Conservation (phyloP, 2,329 filamentous ascomycete genomes). For the Microcyclospora pomicola region DNA sequence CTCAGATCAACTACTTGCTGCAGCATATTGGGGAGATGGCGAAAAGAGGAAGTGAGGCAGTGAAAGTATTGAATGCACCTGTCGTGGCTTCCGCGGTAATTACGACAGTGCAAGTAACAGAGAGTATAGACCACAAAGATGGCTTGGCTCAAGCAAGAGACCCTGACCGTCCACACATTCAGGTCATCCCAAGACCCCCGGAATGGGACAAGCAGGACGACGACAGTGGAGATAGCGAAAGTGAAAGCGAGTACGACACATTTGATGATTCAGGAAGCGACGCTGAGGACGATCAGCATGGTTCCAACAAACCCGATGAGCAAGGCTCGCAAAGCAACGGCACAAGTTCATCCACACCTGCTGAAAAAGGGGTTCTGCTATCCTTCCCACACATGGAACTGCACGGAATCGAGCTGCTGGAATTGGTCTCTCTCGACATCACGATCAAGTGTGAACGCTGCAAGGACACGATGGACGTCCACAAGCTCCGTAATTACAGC, state of each 20-base stretch:
- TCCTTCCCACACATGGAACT: conserved; percentile 68
- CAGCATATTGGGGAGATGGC: conserved; percentile 57
- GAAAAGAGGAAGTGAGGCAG: conserved; percentile 19
- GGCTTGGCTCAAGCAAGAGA: conserved; percentile 1
- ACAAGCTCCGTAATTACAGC: conserved; percentile 44
- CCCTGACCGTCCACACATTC: conserved; percentile 49
- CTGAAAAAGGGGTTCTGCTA: conserved; percentile 59
- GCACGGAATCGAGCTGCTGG: conserved; percentile 61
- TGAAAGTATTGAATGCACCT: no score
- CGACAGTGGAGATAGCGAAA: conserved; percentile 21
- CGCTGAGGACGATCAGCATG: conserved; percentile 23
- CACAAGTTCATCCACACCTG: conserved; percentile 27
- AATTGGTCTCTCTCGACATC: conserved; percentile 52
- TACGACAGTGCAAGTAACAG: no score
- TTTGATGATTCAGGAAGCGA: background rate
- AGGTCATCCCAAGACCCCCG: conserved; percentile 59
- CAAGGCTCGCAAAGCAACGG: conserved; percentile 21
- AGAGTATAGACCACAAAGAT: no score
- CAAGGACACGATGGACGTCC: conserved; percentile 57
- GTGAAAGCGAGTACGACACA: conserved; percentile 2
- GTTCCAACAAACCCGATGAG: conserved; percentile 32
- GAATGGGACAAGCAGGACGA: conserved; percentile 48
- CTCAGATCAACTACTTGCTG: conserved; percentile 59
- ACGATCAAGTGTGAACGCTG: conserved; percentile 68
- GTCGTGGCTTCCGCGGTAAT: no score